Percentiles rank a stretch among this genome's conserved stretches.
These are phyloP conservation scores for Aspergillus sp. DNA, from an alignment of 2,329 filamentous ascomycete genomes.

Conservation along the genomic window DNA sequence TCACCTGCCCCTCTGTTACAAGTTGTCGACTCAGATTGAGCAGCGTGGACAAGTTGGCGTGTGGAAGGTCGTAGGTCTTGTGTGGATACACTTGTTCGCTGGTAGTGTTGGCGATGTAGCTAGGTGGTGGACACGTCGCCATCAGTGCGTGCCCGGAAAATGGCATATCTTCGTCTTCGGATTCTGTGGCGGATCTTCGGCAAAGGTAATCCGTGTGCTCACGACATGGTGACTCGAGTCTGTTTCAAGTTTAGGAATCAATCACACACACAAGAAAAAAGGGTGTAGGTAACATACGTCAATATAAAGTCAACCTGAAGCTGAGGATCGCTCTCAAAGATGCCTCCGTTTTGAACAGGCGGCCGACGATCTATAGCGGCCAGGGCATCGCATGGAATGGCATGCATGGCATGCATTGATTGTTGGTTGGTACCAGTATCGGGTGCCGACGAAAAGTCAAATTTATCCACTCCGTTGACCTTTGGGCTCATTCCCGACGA, in stretches of 20 bases:
- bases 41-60: slow-evolving; percentile 76
- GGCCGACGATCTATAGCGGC: slow-evolving; percentile 31
- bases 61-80: slow-evolving; percentile 79
- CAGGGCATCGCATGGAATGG: slow-evolving; percentile 29
- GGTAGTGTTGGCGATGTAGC: slow-evolving; percentile 60
- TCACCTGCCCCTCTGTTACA: slow-evolving; percentile 80
- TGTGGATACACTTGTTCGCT: slow-evolving; percentile 61
- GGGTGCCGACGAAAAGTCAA: slow-evolving; percentile 34
- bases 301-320: slow-evolving; percentile 54
- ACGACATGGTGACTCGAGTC: slow-evolving; percentile 59
- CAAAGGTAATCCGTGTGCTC: slow-evolving; percentile 78
- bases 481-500: slow-evolving; percentile 37
- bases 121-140: slow-evolving; percentile 82
- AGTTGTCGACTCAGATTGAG: slow-evolving; percentile 82
- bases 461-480: slow-evolving; percentile 31
- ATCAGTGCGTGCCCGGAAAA: slow-evolving; percentile 90
- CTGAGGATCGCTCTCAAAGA: slow-evolving; percentile 53
- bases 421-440: slow-evolving; percentile 31
- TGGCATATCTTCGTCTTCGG: slow-evolving; percentile 63
- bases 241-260: slow-evolving; percentile 30
- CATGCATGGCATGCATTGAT: slow-evolving; percentile 26
- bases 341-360: slow-evolving; percentile 33
- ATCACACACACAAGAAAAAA: neutral
- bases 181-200: slow-evolving; percentile 67
- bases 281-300: slow-evolving; percentile 39